These are phyloP conservation scores for Paxillus involutus DNA, from an alignment of 768 basidiomycete genomes.

Conservation along the genomic window DNA sequence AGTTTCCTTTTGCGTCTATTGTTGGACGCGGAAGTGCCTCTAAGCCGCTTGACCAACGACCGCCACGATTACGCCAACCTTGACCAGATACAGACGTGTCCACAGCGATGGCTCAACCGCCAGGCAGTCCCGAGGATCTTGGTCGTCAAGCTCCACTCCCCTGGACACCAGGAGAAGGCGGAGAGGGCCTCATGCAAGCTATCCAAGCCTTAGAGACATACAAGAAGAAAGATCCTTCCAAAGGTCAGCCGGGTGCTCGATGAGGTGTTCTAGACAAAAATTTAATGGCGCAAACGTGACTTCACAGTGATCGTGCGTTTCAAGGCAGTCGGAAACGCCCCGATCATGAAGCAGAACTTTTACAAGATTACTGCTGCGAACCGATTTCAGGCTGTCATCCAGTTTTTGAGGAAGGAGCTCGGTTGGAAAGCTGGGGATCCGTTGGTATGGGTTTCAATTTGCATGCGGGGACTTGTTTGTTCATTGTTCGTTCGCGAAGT, in stretches of 20 bases:
- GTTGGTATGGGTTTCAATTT: slow-evolving; percentile 50
- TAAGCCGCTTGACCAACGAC: neutral
- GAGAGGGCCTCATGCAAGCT: slow-evolving; percentile 42
- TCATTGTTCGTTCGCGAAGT: slow-evolving; percentile 57
- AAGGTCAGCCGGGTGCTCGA: slow-evolving; percentile 46
- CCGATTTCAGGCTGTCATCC: slow-evolving; percentile 92
- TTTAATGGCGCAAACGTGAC: neutral
- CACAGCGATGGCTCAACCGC: slow-evolving; percentile 26
- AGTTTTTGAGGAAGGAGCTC: slow-evolving; percentile 87
- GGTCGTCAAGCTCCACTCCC: slow-evolving; percentile 30
- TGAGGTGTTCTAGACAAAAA: neutral
- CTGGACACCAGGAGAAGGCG: slow-evolving; percentile 33
- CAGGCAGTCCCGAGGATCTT: slow-evolving; percentile 35
- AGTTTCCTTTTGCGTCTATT: neutral
- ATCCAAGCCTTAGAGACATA: slow-evolving; percentile 79
- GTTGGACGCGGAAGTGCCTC: too few relatives aligned
- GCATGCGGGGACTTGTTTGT: neutral
- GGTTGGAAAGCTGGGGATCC: slow-evolving; percentile 86
- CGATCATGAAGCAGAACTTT: slow-evolving; percentile 98
- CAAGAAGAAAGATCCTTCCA: slow-evolving; percentile 81
- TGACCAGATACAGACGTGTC: slow-evolving; percentile 6
- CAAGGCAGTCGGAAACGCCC: slow-evolving; percentile 96
- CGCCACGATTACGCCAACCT: neutral
- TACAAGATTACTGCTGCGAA: slow-evolving; percentile 97
- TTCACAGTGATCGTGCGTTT: slow-evolving; percentile 88